Base-by-base conservation (phyloP, 139 green algal genomes). In the Microglena sp. region DNA sequence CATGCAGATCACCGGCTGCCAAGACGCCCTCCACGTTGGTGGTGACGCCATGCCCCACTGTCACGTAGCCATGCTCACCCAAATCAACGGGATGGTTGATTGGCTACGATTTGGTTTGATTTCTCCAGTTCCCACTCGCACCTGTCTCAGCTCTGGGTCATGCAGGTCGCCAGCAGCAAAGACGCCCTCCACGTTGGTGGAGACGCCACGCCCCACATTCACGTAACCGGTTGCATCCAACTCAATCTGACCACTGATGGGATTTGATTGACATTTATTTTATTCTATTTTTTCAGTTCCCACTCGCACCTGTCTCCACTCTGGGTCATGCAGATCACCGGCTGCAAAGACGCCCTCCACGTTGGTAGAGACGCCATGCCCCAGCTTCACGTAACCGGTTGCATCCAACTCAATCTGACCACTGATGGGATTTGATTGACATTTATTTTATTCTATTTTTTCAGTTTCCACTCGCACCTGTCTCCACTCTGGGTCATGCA, bases 131-230 rank as follows among this genome's bases (percentile, higher is more conserved):
- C n/a, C n/a, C n/a, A n/a, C n/a, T n/a, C n/a, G n/a, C n/a, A n/a
- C 94, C 71, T 99, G 91, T 2, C 83, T 71, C 87, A 82, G 94
- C 70, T 96, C 87, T 8, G 78, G 85, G 78, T 97, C 91, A 61
- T 96, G 86, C 45, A 99, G 64, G 68, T 98, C 93, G 5, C 93
- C 93, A 2, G 92, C 90, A 4, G 84, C 79, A 75, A 90, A 98
- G 24, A 97, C 92, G 26, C 93, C 93, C 43, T 77, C 56, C 8
- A 97, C 70, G 62, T 44, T 88, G 2, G 92, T 97, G 36, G 69
- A 27, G 18, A 82, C 83, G 3, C 81, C 81, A 55, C 55, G 28
- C 30, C 61, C 40, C 32, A 95, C 87, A 73, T 84, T 75, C 18
- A 98, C 88, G 72, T 98, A 99, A 4, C 92, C 92, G 1, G 79